phyloP scores from a whole-genome alignment of 75 land plant species.

The Gnetum montanum region DNA sequence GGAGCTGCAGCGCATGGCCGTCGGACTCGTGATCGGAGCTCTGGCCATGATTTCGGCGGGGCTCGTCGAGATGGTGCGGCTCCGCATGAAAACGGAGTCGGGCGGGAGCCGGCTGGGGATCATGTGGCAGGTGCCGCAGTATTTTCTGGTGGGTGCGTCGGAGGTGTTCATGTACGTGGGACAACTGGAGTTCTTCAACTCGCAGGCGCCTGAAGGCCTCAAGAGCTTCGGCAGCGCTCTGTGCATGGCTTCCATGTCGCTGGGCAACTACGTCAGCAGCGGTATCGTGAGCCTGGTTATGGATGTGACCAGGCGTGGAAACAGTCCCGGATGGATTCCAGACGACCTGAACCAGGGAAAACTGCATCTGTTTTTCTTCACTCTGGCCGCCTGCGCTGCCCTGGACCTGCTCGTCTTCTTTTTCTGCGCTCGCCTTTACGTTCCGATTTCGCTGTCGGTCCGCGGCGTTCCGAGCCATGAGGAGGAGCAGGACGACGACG shows the following conservation, averaged over 20 bases:
- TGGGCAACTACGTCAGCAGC: slow-evolving; percentile 35
- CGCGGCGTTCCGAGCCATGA: too few species aligned
- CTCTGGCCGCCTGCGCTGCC: slow-evolving; percentile 19
- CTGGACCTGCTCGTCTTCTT: slow-evolving; percentile 21
- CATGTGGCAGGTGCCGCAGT: slow-evolving; percentile 37
- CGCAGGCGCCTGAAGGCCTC: slow-evolving; percentile 43
- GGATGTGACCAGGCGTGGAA: slow-evolving; percentile 9
- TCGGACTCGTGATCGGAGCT: slow-evolving; percentile 52
- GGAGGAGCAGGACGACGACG: too few species aligned
- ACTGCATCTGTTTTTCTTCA: slow-evolving; percentile 30
- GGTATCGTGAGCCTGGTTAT: slow-evolving; percentile 23
- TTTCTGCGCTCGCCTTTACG: slow-evolving; percentile 20
- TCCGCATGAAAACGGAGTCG: slow-evolving; percentile 6
- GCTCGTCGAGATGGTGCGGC: slow-evolving; percentile 44
- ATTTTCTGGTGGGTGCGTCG: slow-evolving; percentile 18
- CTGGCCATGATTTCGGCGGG: slow-evolving; percentile 55
- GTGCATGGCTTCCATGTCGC: slow-evolving; percentile 19
- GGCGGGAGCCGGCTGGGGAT: slow-evolving; percentile 16
- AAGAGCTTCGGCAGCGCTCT: slow-evolving; percentile 30
- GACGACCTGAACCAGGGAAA: slow-evolving; percentile 27
- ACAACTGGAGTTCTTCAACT: slow-evolving; percentile 40
- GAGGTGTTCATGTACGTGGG: slow-evolving; percentile 38
- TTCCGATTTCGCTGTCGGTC: too few species aligned
- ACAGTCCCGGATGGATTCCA: slow-evolving; percentile 35
- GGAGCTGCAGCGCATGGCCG: slow-evolving; percentile 62